Evolutionary conservation across 2,329 filamentous ascomycete genomes (phyloP).

Genomic region (Purpureocillium takamizusanense): DNA sequence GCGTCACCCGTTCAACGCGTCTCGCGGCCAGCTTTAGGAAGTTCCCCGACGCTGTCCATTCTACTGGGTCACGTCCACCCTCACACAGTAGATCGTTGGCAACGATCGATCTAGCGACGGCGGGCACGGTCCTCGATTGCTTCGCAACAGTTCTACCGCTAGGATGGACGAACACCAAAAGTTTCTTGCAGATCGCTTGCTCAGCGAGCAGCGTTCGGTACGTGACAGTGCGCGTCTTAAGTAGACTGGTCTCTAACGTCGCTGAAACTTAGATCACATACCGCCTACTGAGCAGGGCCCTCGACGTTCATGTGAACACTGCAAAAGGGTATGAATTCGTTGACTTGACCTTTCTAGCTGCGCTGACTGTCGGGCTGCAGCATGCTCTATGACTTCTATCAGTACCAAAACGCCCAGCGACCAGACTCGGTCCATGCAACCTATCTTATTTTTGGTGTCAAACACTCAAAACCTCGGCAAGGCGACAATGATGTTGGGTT

Average conservation of each 20-base stretch:
- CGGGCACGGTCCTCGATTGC: too few relatives aligned
- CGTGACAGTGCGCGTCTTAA: constrained; percentile 14
- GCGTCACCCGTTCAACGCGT: constrained; percentile 6
- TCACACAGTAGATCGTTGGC: too few relatives aligned
- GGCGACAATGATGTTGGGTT: constrained; percentile 61
- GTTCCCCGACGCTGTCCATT: too few relatives aligned
- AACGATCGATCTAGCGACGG: too few relatives aligned
- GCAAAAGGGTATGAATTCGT: constrained; percentile 65
- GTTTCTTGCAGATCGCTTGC: constrained; percentile 65
- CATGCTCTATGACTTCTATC: constrained; percentile 85
- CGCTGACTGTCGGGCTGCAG: constrained; percentile 34
- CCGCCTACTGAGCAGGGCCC: constrained; percentile 68
- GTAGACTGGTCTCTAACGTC: too few relatives aligned
- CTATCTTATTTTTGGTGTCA: constrained; percentile 75
- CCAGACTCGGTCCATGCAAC: constrained; percentile 76
- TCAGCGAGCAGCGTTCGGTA: constrained; percentile 68
- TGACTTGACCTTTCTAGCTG: constrained; percentile 1
- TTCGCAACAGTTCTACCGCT: too few relatives aligned
- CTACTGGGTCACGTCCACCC: too few relatives aligned
- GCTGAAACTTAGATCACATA: constrained; percentile 63
- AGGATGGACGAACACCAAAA: constrained; percentile 56
- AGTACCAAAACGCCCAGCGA: constrained; percentile 72
- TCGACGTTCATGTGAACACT: constrained; percentile 75
- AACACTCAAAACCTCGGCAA: constrained; percentile 28
- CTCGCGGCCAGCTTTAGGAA: too few relatives aligned